These are phyloP conservation scores for Kuraishia hungarica DNA, from an alignment of 805 yeast genomes.

Conservation along the genomic window DNA sequence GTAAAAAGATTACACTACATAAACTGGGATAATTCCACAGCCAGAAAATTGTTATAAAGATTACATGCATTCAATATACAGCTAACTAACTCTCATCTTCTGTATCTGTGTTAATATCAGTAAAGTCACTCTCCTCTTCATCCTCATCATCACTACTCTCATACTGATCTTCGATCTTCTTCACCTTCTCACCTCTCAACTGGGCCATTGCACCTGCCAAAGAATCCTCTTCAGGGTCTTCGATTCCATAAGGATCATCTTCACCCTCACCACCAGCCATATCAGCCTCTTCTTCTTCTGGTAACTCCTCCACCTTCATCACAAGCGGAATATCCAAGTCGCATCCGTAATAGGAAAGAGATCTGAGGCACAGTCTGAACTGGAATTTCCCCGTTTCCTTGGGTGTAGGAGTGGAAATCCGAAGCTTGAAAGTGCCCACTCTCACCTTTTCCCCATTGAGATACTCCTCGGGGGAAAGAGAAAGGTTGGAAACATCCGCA, in stretches of 20 bases:
- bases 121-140: conserved; percentile 21
- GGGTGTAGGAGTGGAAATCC: conserved; percentile 74
- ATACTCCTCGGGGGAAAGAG: conserved; percentile 41
- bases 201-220: conserved; percentile 70
- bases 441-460: conserved; percentile 32
- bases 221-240: conserved; percentile 68
- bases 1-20: too few relatives aligned
- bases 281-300: conserved; percentile 28
- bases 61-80: too few relatives aligned
- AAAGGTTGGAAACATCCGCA: conserved; percentile 47
- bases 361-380: conserved; percentile 63
- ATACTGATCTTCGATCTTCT: conserved; percentile 30
- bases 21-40: too few relatives aligned
- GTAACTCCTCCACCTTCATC: conserved; percentile 61
- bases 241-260: conserved; percentile 44
- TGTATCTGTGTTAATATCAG: conserved; percentile 57
- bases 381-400: conserved; percentile 51
- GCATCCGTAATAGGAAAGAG: conserved; percentile 72
- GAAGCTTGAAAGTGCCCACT: conserved; percentile 70
- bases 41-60: too few relatives aligned
- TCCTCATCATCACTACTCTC: conserved; percentile 18
- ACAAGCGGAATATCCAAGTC: conserved; percentile 67
- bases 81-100: conserved; percentile 40
- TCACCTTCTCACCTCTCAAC: conserved; percentile 53
- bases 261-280: conserved; percentile 7